Percentiles rank a stretch among this genome's conserved stretches.
Conservation (phyloP, 2,329 filamentous ascomycete genomes). For the Sarocladiaceae sp. region DNA sequence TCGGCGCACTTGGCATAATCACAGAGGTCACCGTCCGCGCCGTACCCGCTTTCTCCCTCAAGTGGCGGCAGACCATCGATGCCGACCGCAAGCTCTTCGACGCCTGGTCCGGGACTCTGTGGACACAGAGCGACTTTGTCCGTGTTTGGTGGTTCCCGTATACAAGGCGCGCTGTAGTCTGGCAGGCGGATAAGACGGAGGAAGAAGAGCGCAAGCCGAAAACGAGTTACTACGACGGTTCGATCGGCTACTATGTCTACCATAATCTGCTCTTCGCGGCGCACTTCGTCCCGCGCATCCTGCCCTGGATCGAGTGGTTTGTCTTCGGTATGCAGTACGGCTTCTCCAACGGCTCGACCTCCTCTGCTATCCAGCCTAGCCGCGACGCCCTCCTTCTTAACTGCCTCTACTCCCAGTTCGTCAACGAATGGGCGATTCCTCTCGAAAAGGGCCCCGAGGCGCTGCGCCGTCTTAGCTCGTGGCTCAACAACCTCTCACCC, state of each 20-base stretch:
- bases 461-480: conserved; percentile 72
- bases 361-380: conserved; percentile 71
- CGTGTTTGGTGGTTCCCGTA: conserved; percentile 98
- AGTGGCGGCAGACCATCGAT: conserved; percentile 77
- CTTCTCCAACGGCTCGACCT: conserved; percentile 62
- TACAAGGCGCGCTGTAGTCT: conserved; percentile 78
- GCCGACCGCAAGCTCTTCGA: conserved; percentile 61
- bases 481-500: conserved; percentile 62
- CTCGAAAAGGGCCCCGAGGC: conserved; percentile 82
- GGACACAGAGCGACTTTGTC: conserved; percentile 82
- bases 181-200: conserved; percentile 76
- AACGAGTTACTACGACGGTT: conserved; percentile 72
- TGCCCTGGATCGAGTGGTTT: conserved; percentile 92
- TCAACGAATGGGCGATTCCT: conserved; percentile 96
- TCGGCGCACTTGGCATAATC: conserved; percentile 87
- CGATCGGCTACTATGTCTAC: conserved; percentile 81
- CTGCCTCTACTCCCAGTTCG: conserved; percentile 95
- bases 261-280: conserved; percentile 81
- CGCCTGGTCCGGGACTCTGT: conserved; percentile 64
- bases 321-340: conserved; percentile 98
- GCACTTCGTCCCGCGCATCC: conserved; percentile 68
- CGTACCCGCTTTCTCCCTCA: conserved; percentile 73
- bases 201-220: conserved; percentile 53
- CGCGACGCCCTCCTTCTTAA: conserved; percentile 85
- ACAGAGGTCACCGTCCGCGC: conserved; percentile 82